Base-by-base conservation (phyloP, 129 eudicot genomes). In the Saposhnikovia divaricata region DNA sequence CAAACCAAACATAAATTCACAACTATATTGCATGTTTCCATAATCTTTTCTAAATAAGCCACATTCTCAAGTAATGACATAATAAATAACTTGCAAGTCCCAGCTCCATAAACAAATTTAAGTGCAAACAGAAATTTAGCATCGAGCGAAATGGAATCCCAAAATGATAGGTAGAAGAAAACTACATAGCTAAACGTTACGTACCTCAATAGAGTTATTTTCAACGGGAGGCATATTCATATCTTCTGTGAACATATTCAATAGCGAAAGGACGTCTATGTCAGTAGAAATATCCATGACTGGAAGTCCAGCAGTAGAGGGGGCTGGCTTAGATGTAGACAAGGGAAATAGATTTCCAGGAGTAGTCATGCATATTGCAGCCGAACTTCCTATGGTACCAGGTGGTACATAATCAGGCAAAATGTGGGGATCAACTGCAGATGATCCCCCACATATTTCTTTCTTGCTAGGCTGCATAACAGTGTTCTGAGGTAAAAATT, bases 191-290 rank as follows among this genome's bases (percentile, higher is more conserved):
- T 4, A 79, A 25, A 79, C 6, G 47, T 38, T 21, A 81, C 74
- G 65, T 28, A 90, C 96, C 92, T 88, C 77, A 14, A 47, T 39
- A 48, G 39, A 9, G 10, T 74, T 85, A 48, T 81, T 83, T 74
- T 65, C 78, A 70, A 15, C 14, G n/a, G 55, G 59, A 77, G 72
- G 73, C 57, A 77, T 53, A 34, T 47, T 1, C 70, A 9, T 25
- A n/a, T n/a, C n/a, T n/a, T n/a, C n/a, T n/a, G n/a, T n/a, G n/a
- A n/a, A n/a, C n/a, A n/a, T n/a, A 88, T 74, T 87, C 77, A 86
- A 61, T 40, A 88, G 9, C 7, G 77, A 55, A 50, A 4, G 76
- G 10, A 89, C n/a, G 11, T 91, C 91, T 74, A 87, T 91, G 47
- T 86, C 89, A 75, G 75, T 78, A 72, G 38, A 38, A 25, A 65